These are phyloP conservation scores for Euphorbia lathyris DNA, from an alignment of 345 rosid species.

Conservation along the genomic window DNA sequence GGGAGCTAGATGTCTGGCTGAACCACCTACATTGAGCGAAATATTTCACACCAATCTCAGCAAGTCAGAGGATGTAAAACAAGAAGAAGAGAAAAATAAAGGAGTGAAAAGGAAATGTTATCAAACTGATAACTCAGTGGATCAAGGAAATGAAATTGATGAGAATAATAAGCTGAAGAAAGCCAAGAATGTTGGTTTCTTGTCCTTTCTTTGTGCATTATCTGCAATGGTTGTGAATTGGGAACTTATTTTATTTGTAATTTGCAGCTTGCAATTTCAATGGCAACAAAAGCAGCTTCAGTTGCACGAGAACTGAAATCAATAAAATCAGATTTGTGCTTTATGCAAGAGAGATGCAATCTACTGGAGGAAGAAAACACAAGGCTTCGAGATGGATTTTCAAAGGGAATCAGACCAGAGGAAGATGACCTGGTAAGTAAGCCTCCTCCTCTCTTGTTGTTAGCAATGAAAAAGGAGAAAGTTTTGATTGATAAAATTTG, in stretches of 20 bases:
- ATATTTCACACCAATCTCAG: conserved; percentile 50
- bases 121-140: conserved; percentile 36
- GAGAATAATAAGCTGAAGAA: conserved; percentile 49
- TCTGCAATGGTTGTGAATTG: neutral
- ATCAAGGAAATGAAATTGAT: conserved; percentile 32
- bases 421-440: conserved; percentile 83
- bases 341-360: conserved; percentile 68
- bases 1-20: conserved; percentile 82
- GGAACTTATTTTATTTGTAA: neutral
- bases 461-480: too few relatives aligned
- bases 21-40: conserved; percentile 77
- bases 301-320: conserved; percentile 74
- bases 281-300: conserved; percentile 80
- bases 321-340: conserved; percentile 63
- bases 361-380: conserved; percentile 85
- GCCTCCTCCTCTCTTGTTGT: neutral
- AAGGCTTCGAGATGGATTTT: conserved; percentile 76
- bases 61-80: conserved; percentile 24
- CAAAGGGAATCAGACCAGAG: conserved; percentile 67
- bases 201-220: neutral
- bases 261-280: conserved; percentile 73
- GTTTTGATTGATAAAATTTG: too few relatives aligned
- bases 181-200: conserved; percentile 61
- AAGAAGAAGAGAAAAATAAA: conserved; percentile 32
- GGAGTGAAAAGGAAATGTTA: conserved; percentile 67